Evolutionary conservation across 1,284 basidiomycete genomes (phyloP), one percentile per base, ranked within the genome.

Genomic region (Rhodotorula sp.): DNA sequence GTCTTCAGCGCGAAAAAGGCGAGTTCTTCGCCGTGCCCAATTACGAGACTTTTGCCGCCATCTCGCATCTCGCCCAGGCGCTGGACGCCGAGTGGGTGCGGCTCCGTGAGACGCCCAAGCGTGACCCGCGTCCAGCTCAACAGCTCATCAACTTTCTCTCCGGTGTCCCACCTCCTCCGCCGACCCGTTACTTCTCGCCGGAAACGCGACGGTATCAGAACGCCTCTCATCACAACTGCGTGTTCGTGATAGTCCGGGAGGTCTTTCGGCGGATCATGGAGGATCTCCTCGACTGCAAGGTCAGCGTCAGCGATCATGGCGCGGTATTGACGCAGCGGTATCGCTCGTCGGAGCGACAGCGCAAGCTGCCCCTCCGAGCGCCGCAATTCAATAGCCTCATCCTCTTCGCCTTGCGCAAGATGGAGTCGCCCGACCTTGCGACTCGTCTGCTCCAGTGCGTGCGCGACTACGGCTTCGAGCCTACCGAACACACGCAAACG

Each of bases 351-450:
- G 15, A n/a, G 13, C 10, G 10, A 19, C 20, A 49, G 17, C 20
- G 22, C 17, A 4, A 29, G 34, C 53, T 58, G 7, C 49, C 62
- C 1, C 64, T 70, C 57, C 36, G 47, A 19, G 3, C 46, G 9
- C 36, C 19, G 51, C 63, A 65, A 39, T 70, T 53, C 66, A 73
- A 72, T 56, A 58, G 60, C 19, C 63, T 74, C 51, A 62, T 74
- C 62, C 36, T 58, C 19, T 70, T 68, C 59, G 46, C 68, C 27
- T 59, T 68, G 10, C 56, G 49, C 39, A 67, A 68, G 24, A 39
- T 70, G 27, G 52, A 69, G 49, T 66, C 71, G 10, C 63, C 66
- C 30, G 62, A 63, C 20, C 61, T 74, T 27, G 73, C 66, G 13
- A 29, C 60, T 11, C 58, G 61, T 15, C 29, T 74, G n/a, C 47